Conservation (phyloP, 805 yeast species). For the Grigorovia transvaalensis region DNA sequence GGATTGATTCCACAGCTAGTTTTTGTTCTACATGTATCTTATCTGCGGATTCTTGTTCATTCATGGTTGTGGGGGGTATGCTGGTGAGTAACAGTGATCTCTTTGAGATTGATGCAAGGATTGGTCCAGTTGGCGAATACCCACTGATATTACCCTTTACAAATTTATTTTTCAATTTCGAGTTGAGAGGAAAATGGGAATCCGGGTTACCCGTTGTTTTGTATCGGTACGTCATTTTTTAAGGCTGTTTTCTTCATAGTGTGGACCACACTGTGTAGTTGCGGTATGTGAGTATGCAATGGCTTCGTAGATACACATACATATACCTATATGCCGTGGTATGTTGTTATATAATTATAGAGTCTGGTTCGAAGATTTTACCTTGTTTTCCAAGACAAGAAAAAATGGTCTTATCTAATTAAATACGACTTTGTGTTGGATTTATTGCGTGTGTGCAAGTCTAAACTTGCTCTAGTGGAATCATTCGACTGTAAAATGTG, state of each 20-base stretch:
- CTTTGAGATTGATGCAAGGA: too few species aligned
- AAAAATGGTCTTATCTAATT: background rate
- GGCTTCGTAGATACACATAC: too few species aligned
- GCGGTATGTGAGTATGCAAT: too few species aligned
- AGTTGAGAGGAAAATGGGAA: too few species aligned
- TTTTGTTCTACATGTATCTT: conserved; percentile 40
- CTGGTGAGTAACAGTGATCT: background rate
- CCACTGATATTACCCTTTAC: background rate
- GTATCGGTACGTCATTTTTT: too few species aligned
- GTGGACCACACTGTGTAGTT: too few species aligned
- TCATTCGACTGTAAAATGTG: conserved; percentile 4
- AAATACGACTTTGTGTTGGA: background rate
- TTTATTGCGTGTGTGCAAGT: background rate
- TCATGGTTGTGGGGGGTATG: background rate
- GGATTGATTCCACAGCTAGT: conserved; percentile 70
- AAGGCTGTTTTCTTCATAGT: too few species aligned
- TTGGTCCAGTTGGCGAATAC: background rate
- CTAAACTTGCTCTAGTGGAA: background rate
- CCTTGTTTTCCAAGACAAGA: too few species aligned
- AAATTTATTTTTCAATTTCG: background rate
- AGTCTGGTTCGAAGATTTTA: too few species aligned
- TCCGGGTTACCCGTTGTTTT: too few species aligned
- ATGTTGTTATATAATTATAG: too few species aligned
- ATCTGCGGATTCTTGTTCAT: conserved; percentile 3
- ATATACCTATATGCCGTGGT: too few species aligned